Conservation (phyloP, 305 asterid species). For the Nicotiana rustica region DNA sequence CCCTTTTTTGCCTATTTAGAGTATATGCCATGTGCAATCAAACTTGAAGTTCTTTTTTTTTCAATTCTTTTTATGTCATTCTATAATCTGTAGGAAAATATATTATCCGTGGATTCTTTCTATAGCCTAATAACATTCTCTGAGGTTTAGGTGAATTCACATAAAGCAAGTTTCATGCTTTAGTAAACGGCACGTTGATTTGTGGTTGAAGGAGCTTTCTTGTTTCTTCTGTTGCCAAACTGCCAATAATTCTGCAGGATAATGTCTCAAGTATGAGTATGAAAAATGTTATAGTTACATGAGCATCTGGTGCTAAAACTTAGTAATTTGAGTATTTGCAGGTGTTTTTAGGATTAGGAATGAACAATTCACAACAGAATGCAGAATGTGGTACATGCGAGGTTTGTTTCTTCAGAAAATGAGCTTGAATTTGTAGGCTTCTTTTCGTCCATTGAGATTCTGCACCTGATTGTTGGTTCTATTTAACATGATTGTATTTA, state of each 20-base stretch:
- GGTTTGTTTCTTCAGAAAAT: slow-evolving; percentile 38
- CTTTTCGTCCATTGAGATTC: not conserved
- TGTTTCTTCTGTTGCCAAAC: not conserved
- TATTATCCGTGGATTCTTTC: not conserved
- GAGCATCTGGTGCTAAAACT: not conserved
- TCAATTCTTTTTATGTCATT: not conserved
- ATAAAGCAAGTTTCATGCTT: not conserved
- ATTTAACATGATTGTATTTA: not conserved
- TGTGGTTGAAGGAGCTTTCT: not conserved
- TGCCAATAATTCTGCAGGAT: not conserved
- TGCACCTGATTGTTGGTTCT: not conserved
- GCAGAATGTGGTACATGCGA: slow-evolving; percentile 43
- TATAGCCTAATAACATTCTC: not conserved
- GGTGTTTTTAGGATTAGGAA: slow-evolving; percentile 55
- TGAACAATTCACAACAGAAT: slow-evolving; percentile 39
- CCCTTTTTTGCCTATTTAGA: not conserved
- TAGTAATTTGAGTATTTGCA: slow-evolving; percentile 41
- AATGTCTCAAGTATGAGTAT: not conserved
- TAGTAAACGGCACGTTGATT: not conserved
- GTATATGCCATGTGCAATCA: not conserved
- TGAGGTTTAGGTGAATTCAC: not conserved
- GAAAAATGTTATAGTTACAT: not conserved
- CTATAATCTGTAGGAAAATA: not conserved
- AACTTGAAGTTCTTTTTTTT: too few relatives aligned
- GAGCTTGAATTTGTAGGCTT: not conserved